Evolutionary conservation across 2,329 filamentous ascomycete genomes (phyloP), one percentile per base, ranked within the genome.

Genomic region (Beauveria sp.): DNA sequence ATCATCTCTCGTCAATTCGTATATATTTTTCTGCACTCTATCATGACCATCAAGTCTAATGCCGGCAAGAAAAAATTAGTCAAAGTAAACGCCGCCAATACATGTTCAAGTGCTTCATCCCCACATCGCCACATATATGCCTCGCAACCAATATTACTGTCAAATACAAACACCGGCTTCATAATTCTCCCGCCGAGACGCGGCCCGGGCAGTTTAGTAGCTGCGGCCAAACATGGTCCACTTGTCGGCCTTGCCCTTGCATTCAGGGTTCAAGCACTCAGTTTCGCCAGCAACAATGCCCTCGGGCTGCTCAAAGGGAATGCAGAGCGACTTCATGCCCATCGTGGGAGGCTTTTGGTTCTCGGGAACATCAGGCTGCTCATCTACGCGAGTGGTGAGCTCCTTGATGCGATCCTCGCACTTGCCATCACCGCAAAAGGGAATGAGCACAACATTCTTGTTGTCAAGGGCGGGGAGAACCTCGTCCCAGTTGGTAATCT

Each of bases 331-430:
- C 86, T 79, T 90, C 89, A 79, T 86, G 69, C 83, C 83, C 83
- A 86, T 86, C 57, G 78, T 79, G 28, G 82, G 81, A 20, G 77
- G 75, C 70, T 79, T 80, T 66, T 82, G 79, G 67, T 78, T 77
- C 65, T 84, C 81, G 54, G 82, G 79, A 40, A 78, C 73, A 56
- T 77, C 75, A 60, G 79, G 75, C 68, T 80, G 85, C 60, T 86
- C 81, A 62, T 86, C 87, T 68, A 87, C 89, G 66, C 89, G 88
- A 49, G 89, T 91, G 65, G 91, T 96, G 72, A 93, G 81, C 61
- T 96, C 91, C 84, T 98, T 98, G 79, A 98, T 91, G 74, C 91
- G 86, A 69, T 97, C 93, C 77, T 97, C 93, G 71, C 93, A 98
- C 73, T 90, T 86, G 66, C 78, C 77, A 42, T 85, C 89, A 64